phyloP scores from a whole-genome alignment of 352 stramenopile genomes.

The Blastocystis sp. region DNA sequence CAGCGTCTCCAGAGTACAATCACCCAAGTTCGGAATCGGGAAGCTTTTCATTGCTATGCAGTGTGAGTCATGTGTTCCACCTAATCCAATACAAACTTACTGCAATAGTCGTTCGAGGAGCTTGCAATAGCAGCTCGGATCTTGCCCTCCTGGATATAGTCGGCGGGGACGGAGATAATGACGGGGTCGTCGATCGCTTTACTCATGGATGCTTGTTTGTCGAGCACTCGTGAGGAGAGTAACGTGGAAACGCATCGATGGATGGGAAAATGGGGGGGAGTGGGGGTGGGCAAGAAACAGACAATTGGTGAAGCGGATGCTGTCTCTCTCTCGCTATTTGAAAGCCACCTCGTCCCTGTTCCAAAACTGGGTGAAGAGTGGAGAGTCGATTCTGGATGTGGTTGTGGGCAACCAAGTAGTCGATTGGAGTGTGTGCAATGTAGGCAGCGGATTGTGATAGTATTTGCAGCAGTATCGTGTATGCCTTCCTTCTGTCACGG shows the following conservation, averaged over 20 bases:
- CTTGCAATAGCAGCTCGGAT: conserved; percentile 46
- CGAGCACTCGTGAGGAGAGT: background rate
- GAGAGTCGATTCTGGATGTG: conserved; percentile 15
- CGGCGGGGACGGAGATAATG: background rate
- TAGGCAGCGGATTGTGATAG: conserved; percentile 47
- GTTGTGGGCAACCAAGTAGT: conserved; percentile 54
- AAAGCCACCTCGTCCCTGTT: background rate
- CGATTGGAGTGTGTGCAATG: background rate
- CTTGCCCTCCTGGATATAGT: background rate
- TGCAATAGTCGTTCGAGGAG: conserved; percentile 18
- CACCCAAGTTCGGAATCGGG: conserved; percentile 36
- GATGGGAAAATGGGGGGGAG: background rate
- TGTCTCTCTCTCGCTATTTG: conserved; percentile 4
- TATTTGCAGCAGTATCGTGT: conserved; percentile 33
- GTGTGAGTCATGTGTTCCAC: background rate
- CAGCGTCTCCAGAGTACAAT: conserved; percentile 35
- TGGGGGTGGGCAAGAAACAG: background rate
- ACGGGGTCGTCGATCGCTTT: conserved; percentile 57
- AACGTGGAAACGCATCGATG: conserved; percentile 27
- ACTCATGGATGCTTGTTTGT: conserved; percentile 57
- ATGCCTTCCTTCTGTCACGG: conserved; percentile 6
- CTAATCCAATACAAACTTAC: background rate
- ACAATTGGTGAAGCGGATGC: background rate
- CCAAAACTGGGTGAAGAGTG: background rate
- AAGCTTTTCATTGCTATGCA: conserved; percentile 33